These are phyloP conservation scores for Camillea tinctor DNA, from an alignment of 2,329 filamentous ascomycete genomes.

Conservation along the genomic window DNA sequence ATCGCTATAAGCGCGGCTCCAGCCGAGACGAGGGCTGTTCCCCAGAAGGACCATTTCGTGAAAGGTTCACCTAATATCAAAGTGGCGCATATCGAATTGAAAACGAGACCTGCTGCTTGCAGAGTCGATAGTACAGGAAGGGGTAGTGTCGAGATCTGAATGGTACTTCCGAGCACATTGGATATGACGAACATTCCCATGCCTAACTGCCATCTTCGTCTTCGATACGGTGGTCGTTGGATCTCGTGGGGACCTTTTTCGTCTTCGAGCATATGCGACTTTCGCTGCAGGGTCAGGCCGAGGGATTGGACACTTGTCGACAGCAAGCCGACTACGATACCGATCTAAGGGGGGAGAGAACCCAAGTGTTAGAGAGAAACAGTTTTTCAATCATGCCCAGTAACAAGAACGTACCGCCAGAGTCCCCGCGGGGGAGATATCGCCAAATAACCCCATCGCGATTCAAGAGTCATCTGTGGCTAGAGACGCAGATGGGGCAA, in stretches of 20 bases:
- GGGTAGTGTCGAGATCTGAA: slow-evolving; percentile 95
- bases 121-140: slow-evolving; percentile 92
- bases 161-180: slow-evolving; percentile 90
- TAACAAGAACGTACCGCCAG: slow-evolving; percentile 22
- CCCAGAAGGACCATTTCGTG: slow-evolving; percentile 87
- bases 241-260: slow-evolving; percentile 79
- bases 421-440: slow-evolving; percentile 72
- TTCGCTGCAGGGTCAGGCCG: slow-evolving; percentile 92
- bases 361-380: slow-evolving; percentile 19
- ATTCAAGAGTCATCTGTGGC: slow-evolving; percentile 49
- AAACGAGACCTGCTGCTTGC: slow-evolving; percentile 93
- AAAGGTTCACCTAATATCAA: slow-evolving; percentile 91
- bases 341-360: slow-evolving; percentile 66
- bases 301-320: slow-evolving; percentile 95
- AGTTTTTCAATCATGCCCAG: background rate
- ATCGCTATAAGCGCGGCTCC: slow-evolving; percentile 91
- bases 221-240: slow-evolving; percentile 81
- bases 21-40: slow-evolving; percentile 81
- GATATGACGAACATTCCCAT: slow-evolving; percentile 97
- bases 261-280: slow-evolving; percentile 97
- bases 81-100: slow-evolving; percentile 97
- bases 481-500: slow-evolving; percentile 23
- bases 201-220: slow-evolving; percentile 92
- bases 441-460: slow-evolving; percentile 71
- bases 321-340: slow-evolving; percentile 87